Conservation (phyloP, 2,329 filamentous ascomycete genomes). For the Botrytis tulipae region DNA sequence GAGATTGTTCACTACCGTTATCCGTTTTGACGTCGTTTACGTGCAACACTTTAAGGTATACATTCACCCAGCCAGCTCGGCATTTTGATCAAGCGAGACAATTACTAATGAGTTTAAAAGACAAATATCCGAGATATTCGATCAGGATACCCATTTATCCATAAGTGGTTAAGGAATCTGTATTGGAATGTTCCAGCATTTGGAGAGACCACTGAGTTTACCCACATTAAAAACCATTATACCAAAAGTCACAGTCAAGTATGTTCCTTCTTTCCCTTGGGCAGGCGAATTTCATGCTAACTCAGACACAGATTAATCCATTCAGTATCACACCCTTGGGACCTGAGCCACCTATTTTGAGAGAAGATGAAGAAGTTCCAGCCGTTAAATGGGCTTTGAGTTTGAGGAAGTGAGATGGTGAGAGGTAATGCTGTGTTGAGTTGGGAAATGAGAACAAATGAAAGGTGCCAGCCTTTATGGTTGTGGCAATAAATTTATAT, state of each 20-base stretch:
- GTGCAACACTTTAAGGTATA: slow-evolving; percentile 81
- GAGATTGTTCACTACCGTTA: slow-evolving; percentile 62
- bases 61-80: slow-evolving; percentile 54
- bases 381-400: slow-evolving; percentile 45
- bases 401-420: slow-evolving; percentile 29
- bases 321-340: slow-evolving; percentile 78
- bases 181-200: slow-evolving; percentile 70
- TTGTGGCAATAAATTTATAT: not conserved
- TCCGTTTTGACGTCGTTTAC: slow-evolving; percentile 70
- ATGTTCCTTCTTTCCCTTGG: slow-evolving; percentile 34
- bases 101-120: slow-evolving; percentile 32
- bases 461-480: not conserved
- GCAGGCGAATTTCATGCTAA: not conserved
- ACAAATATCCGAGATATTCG: slow-evolving; percentile 53
- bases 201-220: slow-evolving; percentile 41
- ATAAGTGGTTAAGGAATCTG: slow-evolving; percentile 63
- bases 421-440: not conserved
- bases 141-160: slow-evolving; percentile 57
- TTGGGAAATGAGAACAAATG: not conserved
- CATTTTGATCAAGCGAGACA: too few species aligned
- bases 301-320: slow-evolving; percentile 63
- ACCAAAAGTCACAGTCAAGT: slow-evolving; percentile 71
- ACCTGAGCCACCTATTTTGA: slow-evolving; percentile 78
- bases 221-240: slow-evolving; percentile 75
- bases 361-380: slow-evolving; percentile 72